Percentiles rank a stretch among this genome's conserved stretches.
Conservation (phyloP, 495 filamentous ascomycete genomes). For the Geopyxis carbonaria region DNA sequence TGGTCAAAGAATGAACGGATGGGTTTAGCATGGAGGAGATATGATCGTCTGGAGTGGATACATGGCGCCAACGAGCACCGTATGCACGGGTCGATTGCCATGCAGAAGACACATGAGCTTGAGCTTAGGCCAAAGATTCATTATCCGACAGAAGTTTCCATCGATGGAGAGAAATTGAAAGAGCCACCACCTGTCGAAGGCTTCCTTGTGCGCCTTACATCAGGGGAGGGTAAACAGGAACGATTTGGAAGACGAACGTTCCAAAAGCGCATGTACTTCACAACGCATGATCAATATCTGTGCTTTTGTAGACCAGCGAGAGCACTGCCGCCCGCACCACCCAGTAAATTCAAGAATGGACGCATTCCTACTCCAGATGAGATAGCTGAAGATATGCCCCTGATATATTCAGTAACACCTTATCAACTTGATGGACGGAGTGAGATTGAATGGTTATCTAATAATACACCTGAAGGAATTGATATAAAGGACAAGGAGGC, state of each 20-base stretch:
- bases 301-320: constrained; percentile 51
- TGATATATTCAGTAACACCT: constrained; percentile 48
- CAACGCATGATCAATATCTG: constrained; percentile 49
- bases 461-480: constrained; percentile 28
- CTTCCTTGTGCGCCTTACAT: constrained; percentile 53
- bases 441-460: constrained; percentile 42
- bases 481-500: constrained; percentile 42
- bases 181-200: constrained; percentile 56
- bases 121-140: constrained; percentile 55
- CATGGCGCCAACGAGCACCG: constrained; percentile 50
- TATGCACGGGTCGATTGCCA: constrained; percentile 60
- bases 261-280: constrained; percentile 55
- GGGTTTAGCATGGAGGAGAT: constrained; percentile 60
- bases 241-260: constrained; percentile 44
- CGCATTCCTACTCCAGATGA: constrained; percentile 40
- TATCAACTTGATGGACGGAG: constrained; percentile 37
- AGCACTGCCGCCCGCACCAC: constrained; percentile 49
- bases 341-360: constrained; percentile 31
- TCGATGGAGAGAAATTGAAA: constrained; percentile 27
- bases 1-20: constrained; percentile 48
- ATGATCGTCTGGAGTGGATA: constrained; percentile 61
- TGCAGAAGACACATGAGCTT: constrained; percentile 57
- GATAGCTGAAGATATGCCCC: constrained; percentile 40
- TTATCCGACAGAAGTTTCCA: constrained; percentile 40
- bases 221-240: constrained; percentile 43